Evolutionary conservation across 768 basidiomycete species (phyloP), one percentile per base, ranked within the genome.

Genomic region (Guyanaporus albipodus): DNA sequence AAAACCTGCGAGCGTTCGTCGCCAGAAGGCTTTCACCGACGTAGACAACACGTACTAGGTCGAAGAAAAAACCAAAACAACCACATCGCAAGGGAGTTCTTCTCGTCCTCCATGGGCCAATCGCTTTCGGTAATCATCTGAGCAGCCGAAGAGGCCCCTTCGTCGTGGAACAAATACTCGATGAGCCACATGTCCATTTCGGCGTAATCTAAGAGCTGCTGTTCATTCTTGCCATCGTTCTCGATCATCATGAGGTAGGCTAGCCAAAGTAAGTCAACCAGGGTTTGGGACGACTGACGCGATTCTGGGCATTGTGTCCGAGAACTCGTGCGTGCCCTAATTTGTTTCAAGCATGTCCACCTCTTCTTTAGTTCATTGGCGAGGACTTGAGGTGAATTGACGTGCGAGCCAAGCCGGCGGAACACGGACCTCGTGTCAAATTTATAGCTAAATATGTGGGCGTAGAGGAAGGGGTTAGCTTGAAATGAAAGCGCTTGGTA

Each of bases 171-270:
- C 80, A 83, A 83, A 58, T 78, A 90, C 45, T 75, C 73, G 54
- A 69, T 70, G 33, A 91, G 61, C 87, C 87, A 90, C 0, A 55
- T 54, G 44, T 81, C 77, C 46, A 88, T 75, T 32, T 60, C 57
- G 6, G 79, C 87, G 56, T 83, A 88, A 19, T 80, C 78, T n/a
- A 79, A 61, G n/a, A 91, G 73, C 60, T 89, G 87, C 36, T 39
- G 62, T 54, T 77, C 77, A 54, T 91, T 91, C 59, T 77, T 82
- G 34, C 80, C 85, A 23, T 85, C 85, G 54, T 88, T 85, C 68
- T 92, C 90, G 38, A 91, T 69, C 74, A 90, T 76, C 80, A 91
- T 80, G 29, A 87, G 66, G 59, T 85, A 90, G 22, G 81, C 76
- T 23, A 77, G 75, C 72, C 81, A 85, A 6, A 91, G 75, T 12